phyloP scores from a whole-genome alignment of 1,284 basidiomycete genomes.

The Ganoderma leucocontextum region DNA sequence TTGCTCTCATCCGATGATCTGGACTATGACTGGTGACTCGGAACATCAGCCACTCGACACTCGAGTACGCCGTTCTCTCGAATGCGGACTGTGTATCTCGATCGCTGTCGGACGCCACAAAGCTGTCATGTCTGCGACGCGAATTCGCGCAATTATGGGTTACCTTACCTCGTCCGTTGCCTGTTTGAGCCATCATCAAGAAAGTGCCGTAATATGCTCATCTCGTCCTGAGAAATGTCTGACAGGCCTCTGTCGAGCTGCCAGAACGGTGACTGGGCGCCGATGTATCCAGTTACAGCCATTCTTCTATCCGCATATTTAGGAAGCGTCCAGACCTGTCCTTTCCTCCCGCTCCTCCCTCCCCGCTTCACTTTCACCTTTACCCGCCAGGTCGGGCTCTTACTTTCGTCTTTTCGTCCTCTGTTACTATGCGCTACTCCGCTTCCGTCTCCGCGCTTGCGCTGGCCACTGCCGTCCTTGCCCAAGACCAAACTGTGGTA shows the following conservation, averaged over 20 bases:
- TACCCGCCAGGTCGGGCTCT: constrained; percentile 6
- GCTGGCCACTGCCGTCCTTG: constrained; percentile 33
- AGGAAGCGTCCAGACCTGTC: background rate
- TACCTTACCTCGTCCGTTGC: background rate
- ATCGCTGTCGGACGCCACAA: background rate
- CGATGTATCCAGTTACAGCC: background rate
- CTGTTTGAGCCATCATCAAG: background rate
- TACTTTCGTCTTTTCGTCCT: background rate
- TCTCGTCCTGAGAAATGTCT: background rate
- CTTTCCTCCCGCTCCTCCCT: background rate
- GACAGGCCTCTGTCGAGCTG: background rate
- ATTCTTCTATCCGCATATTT: background rate
- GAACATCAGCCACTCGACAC: background rate
- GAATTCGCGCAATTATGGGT: background rate
- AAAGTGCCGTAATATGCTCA: background rate
- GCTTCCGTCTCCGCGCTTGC: constrained; percentile 30
- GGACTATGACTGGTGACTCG: background rate
- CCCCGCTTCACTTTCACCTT: background rate
- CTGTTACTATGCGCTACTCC: constrained; percentile 32
- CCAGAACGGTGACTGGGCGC: background rate
- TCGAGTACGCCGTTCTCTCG: background rate
- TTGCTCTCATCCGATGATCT: background rate
- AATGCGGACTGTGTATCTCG: no score
- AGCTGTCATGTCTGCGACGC: background rate
- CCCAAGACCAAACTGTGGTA: constrained; percentile 34